phyloP scores from a whole-genome alignment of 768 basidiomycete genomes.

The Leucosporidium creatinivorum region DNA sequence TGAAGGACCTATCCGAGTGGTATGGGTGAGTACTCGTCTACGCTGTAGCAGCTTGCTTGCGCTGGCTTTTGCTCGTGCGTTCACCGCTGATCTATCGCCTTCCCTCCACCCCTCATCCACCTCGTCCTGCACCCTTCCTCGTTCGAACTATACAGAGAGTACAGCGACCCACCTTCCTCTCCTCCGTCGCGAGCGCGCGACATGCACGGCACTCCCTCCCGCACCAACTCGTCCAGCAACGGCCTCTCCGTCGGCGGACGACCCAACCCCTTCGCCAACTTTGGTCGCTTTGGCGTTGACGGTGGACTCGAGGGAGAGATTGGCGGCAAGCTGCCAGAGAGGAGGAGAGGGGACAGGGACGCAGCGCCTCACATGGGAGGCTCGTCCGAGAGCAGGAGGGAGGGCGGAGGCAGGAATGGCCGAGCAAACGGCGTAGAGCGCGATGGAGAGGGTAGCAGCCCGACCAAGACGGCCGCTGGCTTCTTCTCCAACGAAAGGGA shows the following conservation, averaged over 20 bases:
- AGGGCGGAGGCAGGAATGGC: background rate
- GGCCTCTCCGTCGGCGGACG: constrained; percentile 1
- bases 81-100: too few species aligned
- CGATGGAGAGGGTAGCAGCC: background rate
- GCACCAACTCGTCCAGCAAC: background rate
- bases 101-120: background rate
- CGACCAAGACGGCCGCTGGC: background rate
- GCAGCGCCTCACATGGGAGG: constrained; percentile 16
- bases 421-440: background rate
- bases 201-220: constrained; percentile 5
- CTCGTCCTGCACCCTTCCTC: background rate
- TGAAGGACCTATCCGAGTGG: constrained; percentile 31
- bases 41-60: background rate
- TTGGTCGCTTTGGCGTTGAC: constrained; percentile 31
- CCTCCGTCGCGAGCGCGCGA: background rate
- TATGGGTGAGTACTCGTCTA: constrained; percentile 15
- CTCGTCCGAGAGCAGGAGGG: background rate
- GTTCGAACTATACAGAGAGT: constrained; percentile 15
- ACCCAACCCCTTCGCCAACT: constrained; percentile 32
- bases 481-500: background rate
- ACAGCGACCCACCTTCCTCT: constrained; percentile 12
- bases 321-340: background rate
- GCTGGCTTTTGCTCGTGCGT: background rate
- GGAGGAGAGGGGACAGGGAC: constrained; percentile 9
- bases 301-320: constrained; percentile 11